A percentile compares a stretch with the other conserved stretches of the same genome.
Evolutionary conservation across 106 monocot genomes (phyloP).

Genomic region (Phalaenopsis equestris): DNA sequence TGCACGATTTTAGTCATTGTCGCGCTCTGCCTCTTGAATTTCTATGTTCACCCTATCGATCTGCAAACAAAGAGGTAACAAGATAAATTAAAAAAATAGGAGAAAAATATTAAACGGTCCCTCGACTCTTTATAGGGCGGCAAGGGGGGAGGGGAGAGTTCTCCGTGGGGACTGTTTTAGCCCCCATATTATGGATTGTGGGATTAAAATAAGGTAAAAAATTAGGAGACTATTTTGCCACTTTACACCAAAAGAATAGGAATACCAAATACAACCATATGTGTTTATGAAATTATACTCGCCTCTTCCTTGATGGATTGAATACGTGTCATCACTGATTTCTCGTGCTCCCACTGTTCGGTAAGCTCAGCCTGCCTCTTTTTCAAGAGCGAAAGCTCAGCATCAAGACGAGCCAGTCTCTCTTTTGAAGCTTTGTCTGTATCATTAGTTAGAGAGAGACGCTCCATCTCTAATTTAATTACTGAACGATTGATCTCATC

Average conservation of each 20-base stretch:
- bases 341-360: conserved; percentile 97
- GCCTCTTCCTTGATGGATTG: conserved; percentile 99
- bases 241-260: not conserved
- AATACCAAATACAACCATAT: not conserved
- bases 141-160: too few relatives aligned
- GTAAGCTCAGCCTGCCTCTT: conserved; percentile 75
- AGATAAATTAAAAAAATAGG: not conserved
- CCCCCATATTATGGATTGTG: too few relatives aligned
- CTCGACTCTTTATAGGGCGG: too few relatives aligned
- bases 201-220: too few relatives aligned
- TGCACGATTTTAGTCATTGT: conserved; percentile 92
- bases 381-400: conserved; percentile 70
- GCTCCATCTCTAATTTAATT: conserved; percentile 96
- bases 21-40: conserved; percentile 95
- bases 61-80: conserved; percentile 23
- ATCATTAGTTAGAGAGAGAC: conserved; percentile 87
- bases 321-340: conserved; percentile 83
- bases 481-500: conserved; percentile 98
- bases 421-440: conserved; percentile 96
- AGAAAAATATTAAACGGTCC: not conserved
- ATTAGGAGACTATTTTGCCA: too few relatives aligned
- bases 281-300: not conserved
- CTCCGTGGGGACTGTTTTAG: too few relatives aligned
- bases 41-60: conserved; percentile 98
- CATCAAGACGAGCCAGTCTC: conserved; percentile 71